Evolutionary conservation across 2,329 filamentous ascomycete species (phyloP), one percentile per base, ranked within the genome.

Genomic region (Didymellaceae sp.): DNA sequence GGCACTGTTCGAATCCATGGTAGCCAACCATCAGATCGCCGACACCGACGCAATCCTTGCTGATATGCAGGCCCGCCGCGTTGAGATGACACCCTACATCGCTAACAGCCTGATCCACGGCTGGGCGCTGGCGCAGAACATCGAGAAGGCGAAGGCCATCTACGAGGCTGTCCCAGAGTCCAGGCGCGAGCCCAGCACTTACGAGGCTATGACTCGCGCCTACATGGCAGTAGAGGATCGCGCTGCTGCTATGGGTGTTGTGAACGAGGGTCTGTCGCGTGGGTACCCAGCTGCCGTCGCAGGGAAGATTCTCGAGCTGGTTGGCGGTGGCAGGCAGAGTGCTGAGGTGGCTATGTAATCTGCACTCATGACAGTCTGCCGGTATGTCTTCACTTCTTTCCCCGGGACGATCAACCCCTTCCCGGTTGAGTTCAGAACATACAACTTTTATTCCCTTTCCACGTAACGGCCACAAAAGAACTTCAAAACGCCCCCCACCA

Each of bases 31-130:
- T 74, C 81, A 84, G 54, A 91, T 97, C 33, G 78, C 80, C 21
- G 69, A 70, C 54, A 93, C 91, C 0, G 86, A 92, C 66, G 74
- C 85, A 0, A 75, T 96, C 6, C 83, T 97, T 14, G 76, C 77
- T 17, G 82, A 90, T 61, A 97, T 99, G 94, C 81, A 80, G 45
- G 73, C 77, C 40, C 85, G 84, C 52, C 78, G 85, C 28, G 86
- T 99, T 9, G 88, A 91, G 64, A 86, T 97, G 80, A 97, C 94
- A 2, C 89, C 94, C 0, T 99, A 99, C 77, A 97, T 99, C 69
- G 94, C 94, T 68, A 99, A 99, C 78, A 96, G 93, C 5, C 82
- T 99, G 35, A 97, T 99, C 67, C 92, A 97, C 69, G 94, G 94
- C 57, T 99, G 94, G 93, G 90, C 93, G 17, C 83, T 87, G 11